phyloP scores from a whole-genome alignment of 2,329 filamentous ascomycete species.

The Fusarium clavum region DNA sequence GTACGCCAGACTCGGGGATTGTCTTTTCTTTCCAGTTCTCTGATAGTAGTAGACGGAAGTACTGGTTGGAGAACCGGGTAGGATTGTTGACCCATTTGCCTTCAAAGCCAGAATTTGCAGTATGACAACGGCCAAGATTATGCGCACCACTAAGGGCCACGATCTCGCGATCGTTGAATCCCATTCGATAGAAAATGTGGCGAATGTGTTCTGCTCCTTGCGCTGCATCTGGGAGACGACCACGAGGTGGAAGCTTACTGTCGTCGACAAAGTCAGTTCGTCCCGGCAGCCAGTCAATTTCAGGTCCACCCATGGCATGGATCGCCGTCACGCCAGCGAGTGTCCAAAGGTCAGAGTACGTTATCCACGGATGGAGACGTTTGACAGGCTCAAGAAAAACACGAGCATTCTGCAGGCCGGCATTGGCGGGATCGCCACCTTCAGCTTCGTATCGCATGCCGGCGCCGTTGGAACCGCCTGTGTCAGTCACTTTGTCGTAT shows the following conservation, averaged over 20 bases:
- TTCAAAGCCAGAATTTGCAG: conserved; percentile 14
- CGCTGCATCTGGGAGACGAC: conserved; percentile 9
- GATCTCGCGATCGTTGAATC: conserved; percentile 7
- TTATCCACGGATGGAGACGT: conserved; percentile 10
- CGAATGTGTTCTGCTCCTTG: conserved; percentile 15
- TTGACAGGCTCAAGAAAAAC: conserved; percentile 12
- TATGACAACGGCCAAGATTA: conserved; percentile 9
- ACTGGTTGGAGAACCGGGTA: conserved; percentile 15
- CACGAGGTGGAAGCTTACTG: conserved; percentile 14
- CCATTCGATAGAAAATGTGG: conserved; percentile 12
- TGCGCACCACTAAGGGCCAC: conserved; percentile 13
- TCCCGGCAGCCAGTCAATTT: conserved; percentile 3
- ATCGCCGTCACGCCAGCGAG: conserved; percentile 6
- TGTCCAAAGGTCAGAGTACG: conserved; percentile 14
- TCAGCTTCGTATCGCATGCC: conserved; percentile 19
- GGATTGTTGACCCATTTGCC: conserved; percentile 15
- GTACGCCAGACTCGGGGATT: background rate
- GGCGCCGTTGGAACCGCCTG: conserved; percentile 8
- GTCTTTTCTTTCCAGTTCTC: conserved; percentile 8
- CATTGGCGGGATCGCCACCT: conserved; percentile 15
- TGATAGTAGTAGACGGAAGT: conserved; percentile 9
- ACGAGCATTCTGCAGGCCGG: conserved; percentile 14
- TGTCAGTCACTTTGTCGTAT: conserved; percentile 8
- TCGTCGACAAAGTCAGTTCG: conserved; percentile 12
- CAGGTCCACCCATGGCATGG: background rate